These are phyloP conservation scores for Conidiobolus incongruus DNA, from an alignment of 371 early-diverging fungal species.

Conservation along the genomic window DNA sequence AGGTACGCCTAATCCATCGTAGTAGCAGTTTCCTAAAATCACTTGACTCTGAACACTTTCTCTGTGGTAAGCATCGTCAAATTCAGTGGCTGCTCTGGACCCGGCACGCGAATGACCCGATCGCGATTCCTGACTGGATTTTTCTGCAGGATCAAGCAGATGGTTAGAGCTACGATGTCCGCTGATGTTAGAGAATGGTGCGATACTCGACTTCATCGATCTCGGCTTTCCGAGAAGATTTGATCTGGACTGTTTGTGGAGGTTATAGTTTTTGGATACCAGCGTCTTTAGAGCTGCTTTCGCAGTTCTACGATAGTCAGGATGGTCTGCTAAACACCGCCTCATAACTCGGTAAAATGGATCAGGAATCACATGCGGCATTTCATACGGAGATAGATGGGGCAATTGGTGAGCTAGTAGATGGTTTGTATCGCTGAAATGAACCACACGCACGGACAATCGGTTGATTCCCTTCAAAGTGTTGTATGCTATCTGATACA, in stretches of 20 bases:
- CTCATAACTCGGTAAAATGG: background rate
- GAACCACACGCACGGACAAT: background rate
- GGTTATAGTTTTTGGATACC: background rate
- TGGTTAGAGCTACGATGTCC: too few species aligned
- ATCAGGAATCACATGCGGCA: background rate
- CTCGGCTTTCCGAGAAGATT: background rate
- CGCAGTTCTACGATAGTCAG: background rate
- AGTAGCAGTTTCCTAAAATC: slow-evolving; percentile 8
- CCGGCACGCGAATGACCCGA: too few species aligned
- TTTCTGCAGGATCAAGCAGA: too few species aligned
- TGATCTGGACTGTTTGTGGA: background rate
- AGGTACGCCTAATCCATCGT: slow-evolving; percentile 6
- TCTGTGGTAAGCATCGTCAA: slow-evolving; percentile 1
- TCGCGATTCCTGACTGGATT: too few species aligned
- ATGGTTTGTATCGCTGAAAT: too few species aligned
- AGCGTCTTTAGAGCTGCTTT: background rate
- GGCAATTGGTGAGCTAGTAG: background rate
- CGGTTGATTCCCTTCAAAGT: background rate
- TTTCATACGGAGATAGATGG: background rate
- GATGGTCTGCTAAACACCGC: background rate
- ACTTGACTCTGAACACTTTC: slow-evolving; percentile 2
- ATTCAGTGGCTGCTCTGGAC: background rate
- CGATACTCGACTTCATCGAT: too few species aligned
- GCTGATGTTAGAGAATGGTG: too few species aligned
- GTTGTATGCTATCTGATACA: slow-evolving; percentile 1